Base-by-base conservation (phyloP, 2,329 filamentous ascomycete genomes). In the Thielaviopsis musarum region DNA sequence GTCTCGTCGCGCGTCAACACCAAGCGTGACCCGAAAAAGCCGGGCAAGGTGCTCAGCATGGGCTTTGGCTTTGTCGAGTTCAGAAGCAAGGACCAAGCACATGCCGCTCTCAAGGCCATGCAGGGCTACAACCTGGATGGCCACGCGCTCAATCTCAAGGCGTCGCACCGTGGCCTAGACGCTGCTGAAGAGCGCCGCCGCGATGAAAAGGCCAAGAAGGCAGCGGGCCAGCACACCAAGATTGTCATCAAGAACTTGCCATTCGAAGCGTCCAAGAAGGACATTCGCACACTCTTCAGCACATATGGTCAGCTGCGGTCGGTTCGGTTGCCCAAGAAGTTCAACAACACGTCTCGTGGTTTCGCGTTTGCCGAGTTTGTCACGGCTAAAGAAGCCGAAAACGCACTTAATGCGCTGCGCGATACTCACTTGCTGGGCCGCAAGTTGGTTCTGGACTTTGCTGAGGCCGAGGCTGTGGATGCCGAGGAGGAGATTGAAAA, bases 341-440 rank as follows among this genome's bases (percentile, higher is more conserved):
- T 95, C 71, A 89, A 95, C 74, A 83, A 84, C 66, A 83, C 83
- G 58, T 84, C 91, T 67, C 86, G 91, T 72, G 93, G 93, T 61
- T 98, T 96, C 73, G 93, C 90, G 59, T 98, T 98, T 77, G 91
- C 90, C 54, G 91, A 97, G 69, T 98, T 97, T 72, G 84, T 90
- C 64, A 95, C 89, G 64, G 80, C 88, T 64, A 85, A 88, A 65
- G 93, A 98, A 75, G 93, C 93, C 63, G 76, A 80, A 69, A 95
- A 90, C 72, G 93, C 93, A 57, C 85, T 97, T 77, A 88, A 90
- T 66, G 88, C 93, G 58, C 78, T 98, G 65, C 85, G 84, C 69
- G 88, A 95, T 71, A 97, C 93, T 52, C 93, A 98, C 80, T 76
- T 98, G 67, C 78, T 97, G 60, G 93, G 93, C 60, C 83, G 93